Percentiles rank a stretch among this genome's conserved stretches.
Evolutionary conservation across 257 asterid species (phyloP).

Genomic region (Capsicum chinense): DNA sequence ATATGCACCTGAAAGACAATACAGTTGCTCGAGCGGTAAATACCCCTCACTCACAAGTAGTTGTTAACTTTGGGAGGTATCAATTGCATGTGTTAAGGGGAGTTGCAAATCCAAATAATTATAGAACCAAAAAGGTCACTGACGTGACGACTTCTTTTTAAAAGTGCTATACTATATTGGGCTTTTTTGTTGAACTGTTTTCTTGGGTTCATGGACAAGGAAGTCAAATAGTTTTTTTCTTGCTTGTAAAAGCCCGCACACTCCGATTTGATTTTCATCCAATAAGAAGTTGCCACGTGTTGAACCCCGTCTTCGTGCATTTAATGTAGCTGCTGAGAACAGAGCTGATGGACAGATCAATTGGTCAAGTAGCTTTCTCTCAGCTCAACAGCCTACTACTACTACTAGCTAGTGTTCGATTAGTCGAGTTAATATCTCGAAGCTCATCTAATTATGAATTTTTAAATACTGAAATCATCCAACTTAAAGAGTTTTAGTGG

Average conservation of each 20-base stretch:
- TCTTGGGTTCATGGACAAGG: neutral
- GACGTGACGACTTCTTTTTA: neutral
- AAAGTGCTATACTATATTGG: neutral
- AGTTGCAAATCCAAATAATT: neutral
- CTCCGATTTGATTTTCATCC: constrained; percentile 8
- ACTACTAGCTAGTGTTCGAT: too few relatives aligned
- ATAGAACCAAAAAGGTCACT: neutral
- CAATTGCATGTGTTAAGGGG: neutral
- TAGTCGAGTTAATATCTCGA: too few relatives aligned
- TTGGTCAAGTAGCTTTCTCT: neutral
- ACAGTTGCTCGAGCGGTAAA: too few relatives aligned
- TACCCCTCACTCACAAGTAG: too few relatives aligned
- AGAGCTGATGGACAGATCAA: constrained; percentile 13
- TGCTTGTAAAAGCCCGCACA: constrained; percentile 17
- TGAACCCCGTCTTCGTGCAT: neutral
- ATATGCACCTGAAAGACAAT: too few relatives aligned
- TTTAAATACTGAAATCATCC: too few relatives aligned
- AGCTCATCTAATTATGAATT: too few relatives aligned
- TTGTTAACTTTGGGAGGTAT: too few relatives aligned
- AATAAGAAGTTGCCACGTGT: constrained; percentile 7
- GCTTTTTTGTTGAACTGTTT: neutral
- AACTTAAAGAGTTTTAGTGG: too few relatives aligned
- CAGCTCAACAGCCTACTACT: neutral
- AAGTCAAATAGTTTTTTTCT: constrained; percentile 17
- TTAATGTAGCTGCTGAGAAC: neutral